These are phyloP conservation scores for Podaxis carcinomalis DNA, from an alignment of 768 basidiomycete genomes.

Conservation along the genomic window DNA sequence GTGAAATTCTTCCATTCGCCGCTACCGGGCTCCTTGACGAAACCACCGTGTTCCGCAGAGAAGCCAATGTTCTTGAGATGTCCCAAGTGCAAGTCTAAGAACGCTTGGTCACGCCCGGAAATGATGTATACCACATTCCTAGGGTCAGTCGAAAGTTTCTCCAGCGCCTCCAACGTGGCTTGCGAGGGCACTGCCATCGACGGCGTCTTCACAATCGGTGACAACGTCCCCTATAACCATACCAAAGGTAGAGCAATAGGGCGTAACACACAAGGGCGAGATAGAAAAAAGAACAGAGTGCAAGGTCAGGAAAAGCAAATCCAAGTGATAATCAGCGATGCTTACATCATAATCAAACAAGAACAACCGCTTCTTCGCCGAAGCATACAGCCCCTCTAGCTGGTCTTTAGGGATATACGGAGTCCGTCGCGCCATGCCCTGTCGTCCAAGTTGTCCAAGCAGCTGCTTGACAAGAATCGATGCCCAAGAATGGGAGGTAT, in stretches of 20 bases:
- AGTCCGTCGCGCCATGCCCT: conserved; percentile 78
- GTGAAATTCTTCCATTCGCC: conserved; percentile 84
- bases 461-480: conserved; percentile 86
- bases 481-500: conserved; percentile 96
- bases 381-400: conserved; percentile 56
- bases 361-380: conserved; percentile 79
- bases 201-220: conserved; percentile 94
- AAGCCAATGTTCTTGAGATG: conserved; percentile 81
- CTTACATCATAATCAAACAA: conserved; percentile 95
- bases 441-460: conserved; percentile 71
- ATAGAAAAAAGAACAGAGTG: not conserved
- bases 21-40: conserved; percentile 71
- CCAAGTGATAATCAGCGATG: conserved; percentile 13
- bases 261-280: not conserved
- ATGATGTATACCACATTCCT: conserved; percentile 95
- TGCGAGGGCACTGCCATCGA: conserved; percentile 80
- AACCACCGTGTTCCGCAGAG: conserved; percentile 94
- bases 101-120: conserved; percentile 90
- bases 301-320: not conserved
- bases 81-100: conserved; percentile 89
- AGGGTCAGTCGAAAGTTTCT: conserved; percentile 71
- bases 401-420: conserved; percentile 71
- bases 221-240: conserved; percentile 74
- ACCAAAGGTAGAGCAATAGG: too few relatives aligned
- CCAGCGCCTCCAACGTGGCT: conserved; percentile 69